These are phyloP conservation scores for Tricholoma sp. DNA, from an alignment of 768 basidiomycete species.

Conservation along the genomic window DNA sequence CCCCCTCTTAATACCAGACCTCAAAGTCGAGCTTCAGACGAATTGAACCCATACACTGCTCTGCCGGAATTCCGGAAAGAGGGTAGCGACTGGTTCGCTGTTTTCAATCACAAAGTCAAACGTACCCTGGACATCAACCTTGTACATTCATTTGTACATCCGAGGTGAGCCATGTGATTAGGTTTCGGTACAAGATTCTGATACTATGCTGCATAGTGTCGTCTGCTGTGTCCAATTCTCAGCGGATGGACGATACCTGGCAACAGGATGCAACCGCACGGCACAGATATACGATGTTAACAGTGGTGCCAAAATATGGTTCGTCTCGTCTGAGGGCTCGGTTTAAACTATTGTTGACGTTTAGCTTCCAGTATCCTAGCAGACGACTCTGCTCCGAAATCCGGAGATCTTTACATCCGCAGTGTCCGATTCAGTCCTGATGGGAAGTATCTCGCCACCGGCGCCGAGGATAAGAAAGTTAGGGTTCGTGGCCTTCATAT, in stretches of 20 bases:
- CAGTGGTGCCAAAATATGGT: conserved; percentile 85
- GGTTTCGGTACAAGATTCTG: background rate
- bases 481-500: conserved; percentile 45
- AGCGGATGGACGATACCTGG: conserved; percentile 86
- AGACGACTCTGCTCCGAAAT: conserved; percentile 36
- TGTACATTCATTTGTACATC: conserved; percentile 81
- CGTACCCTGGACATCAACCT: conserved; percentile 71
- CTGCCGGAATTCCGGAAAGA: conserved; percentile 62
- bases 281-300: conserved; percentile 95
- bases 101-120: conserved; percentile 81
- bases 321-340: conserved; percentile 15
- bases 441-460: conserved; percentile 89
- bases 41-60: conserved; percentile 29
- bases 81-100: conserved; percentile 83
- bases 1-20: conserved; percentile 13
- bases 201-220: conserved; percentile 26
- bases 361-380: conserved; percentile 19
- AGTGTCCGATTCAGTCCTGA: conserved; percentile 90
- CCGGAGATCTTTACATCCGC: conserved; percentile 48
- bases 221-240: conserved; percentile 93
- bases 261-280: conserved; percentile 93
- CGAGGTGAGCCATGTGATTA: conserved; percentile 50
- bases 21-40: conserved; percentile 38
- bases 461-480: conserved; percentile 92
- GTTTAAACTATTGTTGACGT: background rate